Conservation (phyloP, 768 basidiomycete species). For the Podaxis sp. region DNA sequence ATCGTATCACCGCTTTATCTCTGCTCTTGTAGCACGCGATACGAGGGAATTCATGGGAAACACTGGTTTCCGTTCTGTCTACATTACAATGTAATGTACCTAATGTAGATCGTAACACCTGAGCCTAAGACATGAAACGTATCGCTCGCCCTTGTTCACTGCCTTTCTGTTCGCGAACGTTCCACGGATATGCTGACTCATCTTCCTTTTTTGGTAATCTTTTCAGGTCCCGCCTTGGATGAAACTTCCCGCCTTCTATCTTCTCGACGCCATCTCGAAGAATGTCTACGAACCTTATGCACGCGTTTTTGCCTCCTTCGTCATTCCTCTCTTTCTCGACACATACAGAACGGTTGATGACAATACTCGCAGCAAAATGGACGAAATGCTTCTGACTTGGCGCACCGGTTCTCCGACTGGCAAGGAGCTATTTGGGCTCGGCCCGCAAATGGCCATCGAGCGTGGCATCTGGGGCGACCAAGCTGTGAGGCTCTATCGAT, state of each 20-base stretch:
- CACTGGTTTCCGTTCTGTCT: conserved; percentile 8
- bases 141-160: conserved; percentile 24
- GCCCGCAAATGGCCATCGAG: conserved; percentile 82
- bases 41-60: conserved; percentile 11
- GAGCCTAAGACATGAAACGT: conserved; percentile 34
- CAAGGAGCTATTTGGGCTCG: conserved; percentile 81
- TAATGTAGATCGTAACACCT: conserved; percentile 21
- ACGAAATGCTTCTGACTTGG: conserved; percentile 97
- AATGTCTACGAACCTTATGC: conserved; percentile 95
- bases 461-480: conserved; percentile 75
- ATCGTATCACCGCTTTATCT: conserved; percentile 13
- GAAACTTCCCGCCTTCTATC: conserved; percentile 92
- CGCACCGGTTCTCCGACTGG: conserved; percentile 79
- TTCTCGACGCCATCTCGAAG: conserved; percentile 96
- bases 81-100: conserved; percentile 8
- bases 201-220: conserved; percentile 36
- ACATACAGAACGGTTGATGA: conserved; percentile 88
- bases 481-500: conserved; percentile 17
- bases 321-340: conserved; percentile 81
- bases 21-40: conserved; percentile 16
- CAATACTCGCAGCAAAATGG: conserved; percentile 88
- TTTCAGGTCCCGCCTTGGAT: conserved; percentile 82
- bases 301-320: conserved; percentile 76
- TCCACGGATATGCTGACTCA: conserved; percentile 72
- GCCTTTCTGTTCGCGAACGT: conserved; percentile 26